phyloP scores from a whole-genome alignment of 805 yeast genomes.

The fission yeast (Schizosaccharomyces pombe) region ASM294v3 CU329670.1:3111501-3112000 shows the following conservation, averaged over 20 bases:
- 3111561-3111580: slow-evolving; percentile 23
- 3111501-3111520: slow-evolving; percentile 38
- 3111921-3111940: slow-evolving; percentile 34
- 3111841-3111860: slow-evolving; percentile 63
- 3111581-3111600: slow-evolving; percentile 45
- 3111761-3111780: slow-evolving; percentile 7
- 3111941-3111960: slow-evolving; percentile 31
- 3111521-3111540: slow-evolving; percentile 25
- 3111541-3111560: slow-evolving; percentile 8
- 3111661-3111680: slow-evolving; percentile 59
- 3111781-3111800: slow-evolving; percentile 19
- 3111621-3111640: slow-evolving; percentile 73
- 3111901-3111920: slow-evolving; percentile 72
- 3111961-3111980: slow-evolving; percentile 10
- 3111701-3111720: slow-evolving; percentile 37
- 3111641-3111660: slow-evolving; percentile 84
- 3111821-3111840: slow-evolving; percentile 46
- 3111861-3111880: slow-evolving; percentile 91
- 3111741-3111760: no score
- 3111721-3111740: slow-evolving; percentile 13
- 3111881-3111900: slow-evolving; percentile 72
- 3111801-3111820: slow-evolving; percentile 56
- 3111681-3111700: slow-evolving; percentile 43
- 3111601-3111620: slow-evolving; percentile 53
- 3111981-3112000: not conserved